These are phyloP conservation scores for Cubamyces lactineus DNA, from an alignment of 768 basidiomycete genomes.

Conservation along the genomic window DNA sequence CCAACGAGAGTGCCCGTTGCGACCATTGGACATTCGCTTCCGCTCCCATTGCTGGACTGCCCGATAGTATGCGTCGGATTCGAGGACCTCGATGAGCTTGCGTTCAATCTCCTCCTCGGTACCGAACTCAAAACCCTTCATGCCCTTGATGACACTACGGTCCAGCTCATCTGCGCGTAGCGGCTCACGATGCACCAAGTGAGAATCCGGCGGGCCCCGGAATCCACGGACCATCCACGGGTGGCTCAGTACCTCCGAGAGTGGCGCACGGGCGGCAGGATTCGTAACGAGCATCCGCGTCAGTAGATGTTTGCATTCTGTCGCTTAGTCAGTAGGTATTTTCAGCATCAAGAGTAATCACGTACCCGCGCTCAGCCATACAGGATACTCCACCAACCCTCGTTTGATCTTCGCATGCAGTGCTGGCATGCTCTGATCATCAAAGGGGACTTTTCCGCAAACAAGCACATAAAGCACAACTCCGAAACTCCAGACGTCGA, in stretches of 20 bases:
- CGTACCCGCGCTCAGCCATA: constrained; percentile 92
- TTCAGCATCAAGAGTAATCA: constrained; percentile 21
- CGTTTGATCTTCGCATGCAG: constrained; percentile 99
- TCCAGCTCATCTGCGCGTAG: constrained; percentile 89
- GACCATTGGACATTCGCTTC: constrained; percentile 47
- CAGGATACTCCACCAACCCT: constrained; percentile 94
- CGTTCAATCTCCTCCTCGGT: constrained; percentile 83
- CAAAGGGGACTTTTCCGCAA: constrained; percentile 98
- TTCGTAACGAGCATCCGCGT: constrained; percentile 97
- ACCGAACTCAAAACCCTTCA: constrained; percentile 98
- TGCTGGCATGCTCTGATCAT: constrained; percentile 99
- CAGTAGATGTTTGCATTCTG: constrained; percentile 93
- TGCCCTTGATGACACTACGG: constrained; percentile 79
- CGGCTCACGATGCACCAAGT: constrained; percentile 88
- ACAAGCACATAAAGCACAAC: constrained; percentile 98
- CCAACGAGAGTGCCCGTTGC: constrained; percentile 47
- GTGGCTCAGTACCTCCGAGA: constrained; percentile 84
- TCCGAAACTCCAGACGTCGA: constrained; percentile 99
- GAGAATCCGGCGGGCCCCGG: constrained; percentile 75
- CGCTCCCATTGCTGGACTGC: constrained; percentile 81
- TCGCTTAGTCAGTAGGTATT: constrained; percentile 21
- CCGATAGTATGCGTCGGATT: constrained; percentile 74
- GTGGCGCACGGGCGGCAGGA: constrained; percentile 79
- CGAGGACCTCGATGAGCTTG: constrained; percentile 70
- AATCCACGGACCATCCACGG: constrained; percentile 95